These are phyloP conservation scores for Sergeia podlipaevii DNA, from an alignment of 208 protist genomes.

Conservation along the genomic window DNA sequence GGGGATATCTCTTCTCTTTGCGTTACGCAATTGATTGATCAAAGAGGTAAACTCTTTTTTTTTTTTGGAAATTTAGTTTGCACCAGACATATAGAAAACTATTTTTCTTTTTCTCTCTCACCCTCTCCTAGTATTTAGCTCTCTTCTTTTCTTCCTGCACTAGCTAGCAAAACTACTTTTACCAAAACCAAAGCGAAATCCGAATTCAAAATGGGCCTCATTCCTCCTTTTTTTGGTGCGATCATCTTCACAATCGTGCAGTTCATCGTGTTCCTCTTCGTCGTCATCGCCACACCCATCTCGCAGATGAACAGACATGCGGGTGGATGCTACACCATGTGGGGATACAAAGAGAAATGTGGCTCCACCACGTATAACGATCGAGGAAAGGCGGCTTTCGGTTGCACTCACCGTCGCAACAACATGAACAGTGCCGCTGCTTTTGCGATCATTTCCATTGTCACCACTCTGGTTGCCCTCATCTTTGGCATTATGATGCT, in stretches of 20 bases:
- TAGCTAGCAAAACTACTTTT: background rate
- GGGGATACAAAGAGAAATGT: conserved; percentile 29
- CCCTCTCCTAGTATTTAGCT: background rate
- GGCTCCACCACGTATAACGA: conserved; percentile 5
- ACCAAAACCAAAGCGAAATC: background rate
- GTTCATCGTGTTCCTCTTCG: conserved; percentile 21
- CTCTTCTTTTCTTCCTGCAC: background rate
- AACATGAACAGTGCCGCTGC: conserved; percentile 23
- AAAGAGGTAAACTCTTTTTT: too few species aligned
- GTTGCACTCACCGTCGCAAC: conserved; percentile 13
- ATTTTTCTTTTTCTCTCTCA: background rate
- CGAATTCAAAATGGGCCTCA: conserved; percentile 19
- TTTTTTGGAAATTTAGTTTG: conserved; percentile 5
- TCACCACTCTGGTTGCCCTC: conserved; percentile 20
- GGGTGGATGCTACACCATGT: conserved; percentile 27
- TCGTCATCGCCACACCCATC: conserved; percentile 13
- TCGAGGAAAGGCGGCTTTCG: conserved; percentile 10
- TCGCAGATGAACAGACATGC: conserved; percentile 5
- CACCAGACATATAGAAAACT: too few species aligned
- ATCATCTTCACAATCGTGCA: conserved; percentile 27
- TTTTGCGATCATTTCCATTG: conserved; percentile 35
- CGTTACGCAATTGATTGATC: too few species aligned
- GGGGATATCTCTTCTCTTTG: too few species aligned
- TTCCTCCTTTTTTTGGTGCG: conserved; percentile 13
- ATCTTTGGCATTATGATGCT: conserved; percentile 23